Base-by-base conservation (phyloP, 805 yeast genomes). In the Lipomyces sp. region DNA sequence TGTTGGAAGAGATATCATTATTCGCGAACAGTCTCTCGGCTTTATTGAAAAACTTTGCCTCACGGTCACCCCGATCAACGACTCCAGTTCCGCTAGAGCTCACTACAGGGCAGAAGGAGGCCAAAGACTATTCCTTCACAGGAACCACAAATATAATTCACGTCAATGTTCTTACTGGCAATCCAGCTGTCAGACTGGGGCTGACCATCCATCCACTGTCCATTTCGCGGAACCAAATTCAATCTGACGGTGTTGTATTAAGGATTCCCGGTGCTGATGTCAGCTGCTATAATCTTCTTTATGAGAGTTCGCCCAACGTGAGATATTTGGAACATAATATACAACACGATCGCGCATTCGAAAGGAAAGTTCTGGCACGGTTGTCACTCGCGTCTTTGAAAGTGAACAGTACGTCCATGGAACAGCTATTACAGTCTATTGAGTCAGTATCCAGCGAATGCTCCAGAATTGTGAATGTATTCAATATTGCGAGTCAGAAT, bases 211-310 rank as follows among this genome's bases (percentile, higher is more conserved):
- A 51, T 34, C 61, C 67, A 15, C 39, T 64, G 24, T 10, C 61
- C 33, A 39, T 64, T 7, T n/a, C 39, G 11, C 24, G 42, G 18
- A 6, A 57, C 4, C 45, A 11, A 3, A 4, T 64, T 11, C 51
- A 24, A 15, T 57, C 64, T 4, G 67, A 64, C 34, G 33, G 42
- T 8, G 32, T 64, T 15, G 50, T 32, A 13, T 39, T 51, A 5
- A 33, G 57, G 13, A 29, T 48, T 45, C 63, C 67, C 24, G 67
- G 63, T 8, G 62, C 59, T 6, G 61, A 60, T 30, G 39, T 64
- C 35, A 42, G 48, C 30, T 13, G 60, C 1, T 11, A 51, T 29
- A 42, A 60, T 45, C 30, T 64, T 2, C 4, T n/a, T 10, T 60
- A 57, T 34, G 62, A 60, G n/a, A 3, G 50, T 2, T 29, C 42